phyloP scores from a whole-genome alignment of 2,329 filamentous ascomycete genomes.

The Microcyclospora tardicrescens region DNA sequence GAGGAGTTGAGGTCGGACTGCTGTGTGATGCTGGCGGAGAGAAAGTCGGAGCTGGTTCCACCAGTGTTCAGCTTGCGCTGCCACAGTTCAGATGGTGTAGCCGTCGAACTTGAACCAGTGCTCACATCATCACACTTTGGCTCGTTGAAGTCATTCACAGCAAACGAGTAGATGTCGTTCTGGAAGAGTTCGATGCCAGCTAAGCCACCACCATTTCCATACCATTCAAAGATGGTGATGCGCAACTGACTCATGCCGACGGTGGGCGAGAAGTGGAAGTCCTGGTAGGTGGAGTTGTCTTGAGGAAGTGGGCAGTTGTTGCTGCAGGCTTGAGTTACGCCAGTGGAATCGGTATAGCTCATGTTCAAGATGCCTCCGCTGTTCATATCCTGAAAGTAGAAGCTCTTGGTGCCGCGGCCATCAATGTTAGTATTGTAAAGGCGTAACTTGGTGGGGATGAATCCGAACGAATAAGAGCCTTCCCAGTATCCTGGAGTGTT shows the following conservation, averaged over 20 bases:
- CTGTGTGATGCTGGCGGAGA: conserved; percentile 52
- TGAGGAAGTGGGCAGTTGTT: conserved; percentile 69
- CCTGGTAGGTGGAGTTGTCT: conserved; percentile 60
- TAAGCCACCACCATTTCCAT: conserved; percentile 72
- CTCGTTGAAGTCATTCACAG: conserved; percentile 78
- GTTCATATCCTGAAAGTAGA: conserved; percentile 72
- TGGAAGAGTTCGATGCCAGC: conserved; percentile 78
- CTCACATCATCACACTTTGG: conserved; percentile 59
- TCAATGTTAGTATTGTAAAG: conserved; percentile 78
- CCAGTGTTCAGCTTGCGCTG: conserved; percentile 47
- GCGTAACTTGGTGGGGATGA: conserved; percentile 73
- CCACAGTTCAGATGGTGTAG: conserved; percentile 51
- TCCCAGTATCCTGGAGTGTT: conserved; percentile 67
- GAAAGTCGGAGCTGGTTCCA: conserved; percentile 60
- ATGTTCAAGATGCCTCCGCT: conserved; percentile 92
- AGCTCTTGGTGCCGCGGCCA: conserved; percentile 72
- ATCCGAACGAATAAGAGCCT: conserved; percentile 70
- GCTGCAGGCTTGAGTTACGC: conserved; percentile 59
- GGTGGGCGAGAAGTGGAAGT: conserved; percentile 79
- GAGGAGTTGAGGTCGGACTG: conserved; percentile 33
- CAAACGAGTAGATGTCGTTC: conserved; percentile 57
- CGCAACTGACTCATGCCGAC: conserved; percentile 82
- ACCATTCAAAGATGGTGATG: conserved; percentile 77
- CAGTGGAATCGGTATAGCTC: conserved; percentile 66
- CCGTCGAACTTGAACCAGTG: conserved; percentile 50